Conservation (phyloP, 768 basidiomycete genomes). For the Mycena vulgaris region DNA sequence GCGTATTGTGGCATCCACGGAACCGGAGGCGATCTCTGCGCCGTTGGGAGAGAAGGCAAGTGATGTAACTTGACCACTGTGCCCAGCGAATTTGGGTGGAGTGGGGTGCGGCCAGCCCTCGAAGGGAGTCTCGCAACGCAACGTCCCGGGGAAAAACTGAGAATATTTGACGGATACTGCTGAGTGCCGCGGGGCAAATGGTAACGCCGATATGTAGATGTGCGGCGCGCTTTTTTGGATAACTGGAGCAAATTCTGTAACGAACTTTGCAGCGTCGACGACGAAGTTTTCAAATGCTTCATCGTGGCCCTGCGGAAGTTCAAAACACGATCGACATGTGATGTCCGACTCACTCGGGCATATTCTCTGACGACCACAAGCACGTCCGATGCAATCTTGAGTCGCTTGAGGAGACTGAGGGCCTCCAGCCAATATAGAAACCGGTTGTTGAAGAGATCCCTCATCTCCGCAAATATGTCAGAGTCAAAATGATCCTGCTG, state of each 20-base stretch:
- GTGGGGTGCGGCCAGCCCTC: too few relatives aligned
- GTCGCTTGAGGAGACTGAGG: not conserved
- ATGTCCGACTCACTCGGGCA: not conserved
- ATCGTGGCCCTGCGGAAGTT: too few relatives aligned
- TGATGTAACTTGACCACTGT: too few relatives aligned
- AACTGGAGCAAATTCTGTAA: not conserved
- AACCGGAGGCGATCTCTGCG: too few relatives aligned
- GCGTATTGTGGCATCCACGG: not conserved
- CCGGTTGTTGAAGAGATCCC: not conserved
- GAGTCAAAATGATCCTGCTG: not conserved
- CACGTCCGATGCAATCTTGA: too few relatives aligned
- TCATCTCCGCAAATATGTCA: not conserved
- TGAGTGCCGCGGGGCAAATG: not conserved
- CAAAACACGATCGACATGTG: too few relatives aligned
- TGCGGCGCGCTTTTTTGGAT: not conserved
- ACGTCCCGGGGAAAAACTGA: not conserved
- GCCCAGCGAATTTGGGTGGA: too few relatives aligned
- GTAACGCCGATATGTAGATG: not conserved
- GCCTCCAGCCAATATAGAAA: not conserved
- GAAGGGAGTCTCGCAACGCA: too few relatives aligned
- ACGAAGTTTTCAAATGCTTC: not conserved
- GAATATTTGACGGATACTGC: not conserved
- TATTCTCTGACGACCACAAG: not conserved
- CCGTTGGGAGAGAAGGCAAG: too few relatives aligned
- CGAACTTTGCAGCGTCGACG: not conserved